Conservation (phyloP, 495 filamentous ascomycete species). For the Daldinia loculata region DNA sequence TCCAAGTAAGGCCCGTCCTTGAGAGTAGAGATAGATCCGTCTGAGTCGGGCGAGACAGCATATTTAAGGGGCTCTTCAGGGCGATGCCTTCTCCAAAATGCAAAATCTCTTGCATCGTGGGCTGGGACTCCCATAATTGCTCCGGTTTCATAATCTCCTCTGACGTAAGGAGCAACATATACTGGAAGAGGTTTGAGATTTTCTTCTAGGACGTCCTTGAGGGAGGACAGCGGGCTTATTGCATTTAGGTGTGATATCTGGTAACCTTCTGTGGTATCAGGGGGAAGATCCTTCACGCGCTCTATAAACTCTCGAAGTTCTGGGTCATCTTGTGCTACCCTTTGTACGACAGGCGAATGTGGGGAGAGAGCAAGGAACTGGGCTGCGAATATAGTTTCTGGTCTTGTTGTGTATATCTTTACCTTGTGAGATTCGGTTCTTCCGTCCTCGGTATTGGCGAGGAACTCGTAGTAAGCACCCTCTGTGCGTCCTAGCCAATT, state of each 20-base stretch:
- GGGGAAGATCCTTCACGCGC: conserved; percentile 65
- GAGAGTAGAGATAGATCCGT: conserved; percentile 52
- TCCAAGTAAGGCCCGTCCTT: conserved; percentile 63
- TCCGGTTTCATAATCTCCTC: conserved; percentile 85
- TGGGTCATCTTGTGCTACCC: conserved; percentile 65
- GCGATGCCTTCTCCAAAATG: conserved; percentile 79
- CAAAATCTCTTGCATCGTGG: conserved; percentile 78
- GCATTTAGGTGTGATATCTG: conserved; percentile 67
- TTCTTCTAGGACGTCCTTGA: conserved; percentile 58
- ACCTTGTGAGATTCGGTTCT: conserved; percentile 45
- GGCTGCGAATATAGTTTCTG: conserved; percentile 84
- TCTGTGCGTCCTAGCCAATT: conserved; percentile 87
- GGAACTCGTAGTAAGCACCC: conserved; percentile 77
- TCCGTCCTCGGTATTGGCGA: conserved; percentile 50
- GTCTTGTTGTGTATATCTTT: conserved; percentile 82
- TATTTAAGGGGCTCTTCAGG: conserved; percentile 59
- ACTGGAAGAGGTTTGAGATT: conserved; percentile 69
- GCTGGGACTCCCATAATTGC: conserved; percentile 93
- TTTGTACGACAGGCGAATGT: conserved; percentile 73
- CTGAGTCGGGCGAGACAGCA: conserved; percentile 62
- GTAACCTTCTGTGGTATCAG: conserved; percentile 80
- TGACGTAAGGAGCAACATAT: conserved; percentile 85
- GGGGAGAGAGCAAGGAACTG: conserved; percentile 84
- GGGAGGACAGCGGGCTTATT: conserved; percentile 70
- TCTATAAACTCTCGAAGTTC: conserved; percentile 73